These are phyloP conservation scores for Penicillium longicatenatum DNA, from an alignment of 495 filamentous ascomycete genomes.

Conservation along the genomic window DNA sequence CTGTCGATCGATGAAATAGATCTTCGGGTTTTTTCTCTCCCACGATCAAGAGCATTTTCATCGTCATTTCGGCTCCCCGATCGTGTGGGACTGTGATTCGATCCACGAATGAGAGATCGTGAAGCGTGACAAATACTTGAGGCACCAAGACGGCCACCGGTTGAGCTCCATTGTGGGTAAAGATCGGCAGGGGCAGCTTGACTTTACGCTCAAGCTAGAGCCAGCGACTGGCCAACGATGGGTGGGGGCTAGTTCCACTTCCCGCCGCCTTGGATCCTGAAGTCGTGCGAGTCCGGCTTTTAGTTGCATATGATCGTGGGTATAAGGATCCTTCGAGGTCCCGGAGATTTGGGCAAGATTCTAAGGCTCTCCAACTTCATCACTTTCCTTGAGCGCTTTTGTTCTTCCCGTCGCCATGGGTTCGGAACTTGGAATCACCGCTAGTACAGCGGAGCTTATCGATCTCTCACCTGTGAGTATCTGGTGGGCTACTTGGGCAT, in stretches of 20 bases:
- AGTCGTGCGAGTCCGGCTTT: neutral
- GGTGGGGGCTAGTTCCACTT: neutral
- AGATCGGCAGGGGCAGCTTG: neutral
- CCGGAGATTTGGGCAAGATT: neutral
- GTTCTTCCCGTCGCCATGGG: slow-evolving; percentile 25
- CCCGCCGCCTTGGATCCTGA: neutral
- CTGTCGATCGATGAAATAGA: neutral
- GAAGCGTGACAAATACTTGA: slow-evolving; percentile 4
- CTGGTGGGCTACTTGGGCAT: slow-evolving; percentile 39
- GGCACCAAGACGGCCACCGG: neutral
- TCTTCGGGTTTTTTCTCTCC: neutral
- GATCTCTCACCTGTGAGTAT: slow-evolving; percentile 29
- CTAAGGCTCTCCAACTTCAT: slow-evolving; percentile 1
- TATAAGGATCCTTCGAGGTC: neutral
- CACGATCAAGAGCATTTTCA: neutral
- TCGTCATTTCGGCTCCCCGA: neutral
- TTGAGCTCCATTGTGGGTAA: neutral
- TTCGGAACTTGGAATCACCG: slow-evolving; percentile 37
- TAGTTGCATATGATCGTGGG: neutral
- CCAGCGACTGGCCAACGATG: neutral
- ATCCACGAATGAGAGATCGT: neutral
- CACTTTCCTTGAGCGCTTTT: neutral
- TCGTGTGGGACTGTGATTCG: neutral
- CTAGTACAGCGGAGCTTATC: slow-evolving; percentile 30
- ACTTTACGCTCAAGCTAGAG: neutral